These are phyloP conservation scores for Entrophospora sp. DNA, from an alignment of 192 early-diverging fungal species.

Conservation along the genomic window DNA sequence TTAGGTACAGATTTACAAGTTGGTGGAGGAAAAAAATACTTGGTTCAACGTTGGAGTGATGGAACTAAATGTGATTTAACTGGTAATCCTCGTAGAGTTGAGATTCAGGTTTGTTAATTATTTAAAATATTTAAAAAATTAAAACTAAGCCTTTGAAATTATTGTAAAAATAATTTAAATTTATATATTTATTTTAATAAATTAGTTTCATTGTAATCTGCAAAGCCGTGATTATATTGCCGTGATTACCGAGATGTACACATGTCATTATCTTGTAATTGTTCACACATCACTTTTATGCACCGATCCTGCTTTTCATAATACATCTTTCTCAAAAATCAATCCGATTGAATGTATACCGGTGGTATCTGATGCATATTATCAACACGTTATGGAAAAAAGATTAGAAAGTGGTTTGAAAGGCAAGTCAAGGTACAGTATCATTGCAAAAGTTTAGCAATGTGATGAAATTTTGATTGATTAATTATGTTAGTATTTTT, in stretches of 20 bases:
- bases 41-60: slow-evolving; percentile 63
- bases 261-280: slow-evolving; percentile 72
- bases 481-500: too few relatives aligned
- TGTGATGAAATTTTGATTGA: too few relatives aligned
- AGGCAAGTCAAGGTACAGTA: too few relatives aligned
- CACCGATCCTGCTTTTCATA: slow-evolving; percentile 45
- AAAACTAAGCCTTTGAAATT: too few relatives aligned
- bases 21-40: slow-evolving; percentile 44
- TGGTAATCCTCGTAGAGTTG: slow-evolving; percentile 53
- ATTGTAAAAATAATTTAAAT: too few relatives aligned
- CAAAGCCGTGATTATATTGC: slow-evolving; percentile 52
- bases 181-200: too few relatives aligned
- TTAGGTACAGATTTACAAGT: slow-evolving; percentile 30
- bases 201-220: slow-evolving; percentile 70
- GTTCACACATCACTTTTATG: slow-evolving; percentile 71
- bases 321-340: slow-evolving; percentile 28
- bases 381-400: slow-evolving; percentile 21
- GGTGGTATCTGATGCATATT: slow-evolving; percentile 47
- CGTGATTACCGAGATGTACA: slow-evolving; percentile 51
- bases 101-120: slow-evolving; percentile 49
- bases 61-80: slow-evolving; percentile 73
- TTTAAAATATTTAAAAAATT: not conserved
- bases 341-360: slow-evolving; percentile 56
- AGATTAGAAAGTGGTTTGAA: not conserved
- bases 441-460: too few relatives aligned